Percentiles rank a stretch among this genome's conserved stretches.
phyloP scores from a whole-genome alignment of 2,329 filamentous ascomycete species.

The Ampelomyces quisqualis region DNA sequence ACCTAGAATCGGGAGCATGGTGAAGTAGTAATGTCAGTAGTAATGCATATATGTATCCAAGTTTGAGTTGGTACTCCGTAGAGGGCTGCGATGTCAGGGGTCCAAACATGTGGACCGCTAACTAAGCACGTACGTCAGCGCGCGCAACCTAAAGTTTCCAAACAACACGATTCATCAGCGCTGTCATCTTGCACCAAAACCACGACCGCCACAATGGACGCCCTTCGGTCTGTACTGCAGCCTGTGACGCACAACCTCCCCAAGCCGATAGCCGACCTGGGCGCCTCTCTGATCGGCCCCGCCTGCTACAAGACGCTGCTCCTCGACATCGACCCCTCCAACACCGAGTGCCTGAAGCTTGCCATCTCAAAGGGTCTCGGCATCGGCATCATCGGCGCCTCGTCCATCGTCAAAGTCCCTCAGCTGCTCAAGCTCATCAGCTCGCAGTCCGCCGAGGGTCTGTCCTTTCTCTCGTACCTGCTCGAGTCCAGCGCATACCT shows the following conservation, averaged over 20 bases:
- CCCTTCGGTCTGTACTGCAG: slow-evolving; percentile 47
- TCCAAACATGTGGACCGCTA: slow-evolving; percentile 4
- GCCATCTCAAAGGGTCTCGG: slow-evolving; percentile 90
- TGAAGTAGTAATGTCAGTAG: slow-evolving; percentile 20
- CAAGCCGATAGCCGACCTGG: slow-evolving; percentile 37
- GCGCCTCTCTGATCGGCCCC: slow-evolving; percentile 66
- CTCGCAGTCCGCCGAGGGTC: slow-evolving; percentile 76
- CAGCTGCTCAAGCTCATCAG: slow-evolving; percentile 90
- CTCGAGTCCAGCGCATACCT: slow-evolving; percentile 88
- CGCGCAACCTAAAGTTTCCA: slow-evolving; percentile 5
- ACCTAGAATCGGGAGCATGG: slow-evolving; percentile 5
- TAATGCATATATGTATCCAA: slow-evolving; percentile 17
- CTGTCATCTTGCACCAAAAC: slow-evolving; percentile 7
- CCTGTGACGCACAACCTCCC: slow-evolving; percentile 51
- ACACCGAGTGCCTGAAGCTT: slow-evolving; percentile 80
- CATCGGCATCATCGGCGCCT: slow-evolving; percentile 88
- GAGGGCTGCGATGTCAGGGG: slow-evolving; percentile 2
- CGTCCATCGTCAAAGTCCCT: slow-evolving; percentile 90
- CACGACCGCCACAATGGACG: slow-evolving; percentile 43
- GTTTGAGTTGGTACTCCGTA: neutral
- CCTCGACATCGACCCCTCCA: slow-evolving; percentile 76
- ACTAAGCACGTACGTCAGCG: slow-evolving; percentile 15
- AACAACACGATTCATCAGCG: slow-evolving; percentile 9
- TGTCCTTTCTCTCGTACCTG: slow-evolving; percentile 87
- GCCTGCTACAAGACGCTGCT: slow-evolving; percentile 83